Percentiles rank a stretch among this genome's conserved stretches.
These are phyloP conservation scores for Phialemoniopsis sp. DNA, from an alignment of 2,329 filamentous ascomycete species.

Conservation along the genomic window DNA sequence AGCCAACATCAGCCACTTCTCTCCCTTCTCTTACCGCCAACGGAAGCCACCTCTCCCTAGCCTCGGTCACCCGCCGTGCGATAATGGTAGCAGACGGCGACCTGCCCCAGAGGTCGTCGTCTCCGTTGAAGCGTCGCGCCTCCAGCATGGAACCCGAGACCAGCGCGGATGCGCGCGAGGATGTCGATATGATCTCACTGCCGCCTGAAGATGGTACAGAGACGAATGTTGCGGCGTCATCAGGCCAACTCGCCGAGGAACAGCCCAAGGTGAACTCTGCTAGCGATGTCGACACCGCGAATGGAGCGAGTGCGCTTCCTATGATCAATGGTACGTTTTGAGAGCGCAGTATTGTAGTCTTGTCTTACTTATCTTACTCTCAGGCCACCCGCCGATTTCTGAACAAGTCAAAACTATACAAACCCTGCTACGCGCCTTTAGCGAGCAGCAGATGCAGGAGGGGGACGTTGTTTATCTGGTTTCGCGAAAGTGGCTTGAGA, in stretches of 20 bases:
- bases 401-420: slow-evolving; percentile 72
- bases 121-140: slow-evolving; percentile 59
- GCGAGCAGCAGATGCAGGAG: slow-evolving; percentile 55
- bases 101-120: slow-evolving; percentile 56
- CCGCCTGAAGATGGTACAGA: slow-evolving; percentile 10
- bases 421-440: slow-evolving; percentile 49
- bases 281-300: neutral
- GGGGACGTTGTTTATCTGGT: slow-evolving; percentile 75
- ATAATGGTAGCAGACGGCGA: slow-evolving; percentile 60
- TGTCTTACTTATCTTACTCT: neutral
- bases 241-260: no score
- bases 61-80: slow-evolving; percentile 44
- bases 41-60: slow-evolving; percentile 35
- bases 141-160: slow-evolving; percentile 56
- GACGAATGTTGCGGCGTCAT: slow-evolving; percentile 1
- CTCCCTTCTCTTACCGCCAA: slow-evolving; percentile 16
- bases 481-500: slow-evolving; percentile 73
- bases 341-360: no score
- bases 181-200: slow-evolving; percentile 39
- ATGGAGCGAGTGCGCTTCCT: no score
- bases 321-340: no score
- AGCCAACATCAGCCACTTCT: slow-evolving; percentile 26
- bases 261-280: no score
- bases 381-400: slow-evolving; percentile 30
- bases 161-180: slow-evolving; percentile 32